These are phyloP conservation scores for Lasiosphaeriaceae sp. DNA, from an alignment of 495 filamentous ascomycete species.

Conservation along the genomic window DNA sequence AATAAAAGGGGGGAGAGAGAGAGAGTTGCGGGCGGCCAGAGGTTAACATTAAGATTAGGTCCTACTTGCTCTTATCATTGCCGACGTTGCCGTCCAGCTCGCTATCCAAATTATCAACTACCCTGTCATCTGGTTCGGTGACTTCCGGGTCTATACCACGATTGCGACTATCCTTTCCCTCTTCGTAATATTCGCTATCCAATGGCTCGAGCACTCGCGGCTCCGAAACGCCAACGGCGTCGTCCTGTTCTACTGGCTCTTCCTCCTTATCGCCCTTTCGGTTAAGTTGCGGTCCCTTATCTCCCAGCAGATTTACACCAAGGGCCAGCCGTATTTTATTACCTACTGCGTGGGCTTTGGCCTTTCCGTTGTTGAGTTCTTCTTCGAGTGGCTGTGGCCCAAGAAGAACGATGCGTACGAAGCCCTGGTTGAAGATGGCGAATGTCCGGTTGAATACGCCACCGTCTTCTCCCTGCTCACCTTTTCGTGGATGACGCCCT, in stretches of 20 bases:
- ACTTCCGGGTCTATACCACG: constrained; percentile 92
- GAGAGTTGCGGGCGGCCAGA: not conserved
- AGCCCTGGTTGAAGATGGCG: constrained; percentile 74
- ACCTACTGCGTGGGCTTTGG: constrained; percentile 71
- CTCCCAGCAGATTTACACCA: constrained; percentile 64
- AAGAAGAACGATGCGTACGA: constrained; percentile 83
- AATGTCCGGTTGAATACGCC: constrained; percentile 93
- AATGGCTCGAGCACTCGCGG: constrained; percentile 88
- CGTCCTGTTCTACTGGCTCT: constrained; percentile 94
- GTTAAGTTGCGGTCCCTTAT: constrained; percentile 89
- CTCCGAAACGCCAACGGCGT: constrained; percentile 88
- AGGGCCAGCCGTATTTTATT: constrained; percentile 70
- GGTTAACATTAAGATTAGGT: constrained; percentile 38
- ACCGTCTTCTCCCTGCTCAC: constrained; percentile 91
- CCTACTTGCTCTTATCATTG: constrained; percentile 64
- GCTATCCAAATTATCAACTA: constrained; percentile 72
- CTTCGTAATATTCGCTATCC: constrained; percentile 74
- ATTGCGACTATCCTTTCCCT: constrained; percentile 73
- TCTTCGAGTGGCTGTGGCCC: constrained; percentile 85
- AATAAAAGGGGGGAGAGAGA: too few species aligned
- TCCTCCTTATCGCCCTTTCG: constrained; percentile 73
- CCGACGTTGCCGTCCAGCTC: constrained; percentile 67
- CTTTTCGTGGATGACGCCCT: constrained; percentile 97
- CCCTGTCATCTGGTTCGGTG: constrained; percentile 64
- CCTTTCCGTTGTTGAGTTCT: constrained; percentile 70